Base-by-base conservation (phyloP, 2,329 filamentous ascomycete species). In the Talaromyces islandicus region DNA sequence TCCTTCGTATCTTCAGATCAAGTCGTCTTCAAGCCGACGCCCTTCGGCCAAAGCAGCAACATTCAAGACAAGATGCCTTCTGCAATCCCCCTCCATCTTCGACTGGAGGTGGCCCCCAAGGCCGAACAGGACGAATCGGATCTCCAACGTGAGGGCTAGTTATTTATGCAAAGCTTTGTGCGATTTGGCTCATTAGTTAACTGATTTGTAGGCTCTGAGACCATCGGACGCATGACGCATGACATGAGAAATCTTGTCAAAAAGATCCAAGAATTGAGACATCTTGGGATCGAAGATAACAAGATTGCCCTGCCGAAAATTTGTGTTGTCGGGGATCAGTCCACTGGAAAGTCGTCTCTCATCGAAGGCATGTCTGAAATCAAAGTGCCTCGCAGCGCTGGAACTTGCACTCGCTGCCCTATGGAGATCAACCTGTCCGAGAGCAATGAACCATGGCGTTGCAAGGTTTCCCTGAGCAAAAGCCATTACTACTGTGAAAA, bases 281-380 rank as follows among this genome's bases (percentile, higher is more conserved):
- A 86, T 6, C 81, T 93, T 0, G 90, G 89, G 0, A 86, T 96
- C 0, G 86, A 89, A 55, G 84, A 89, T 19, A 83, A 86, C 4
- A 68, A 78, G 0, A 83, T 91, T 0, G 83, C 85, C 0, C 77
- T 96, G 0, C 91, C 92, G 0, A 90, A 91, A 65, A 85, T 95
- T 10, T 89, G 93, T 6, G 84, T 96, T 0, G 85, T 96, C 0
- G 92, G 92, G 0, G 91, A 96, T 54, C 92, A 96, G 68, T 90
- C 85, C 0, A 88, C 91, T 0, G 92, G 92, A 0, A 96, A 96
- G 70, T 91, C 87, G 0, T 91, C 81, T 0, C 69, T 84, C 0
- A 81, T 83, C 56, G 86, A 86, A 12, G 86, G 84, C 0, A 83
- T 89, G 61, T 76, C 53, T 0, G 88, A 87, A 4, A 87, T 94